Percentiles rank a stretch among this genome's conserved stretches.
phyloP scores from a whole-genome alignment of 2,329 filamentous ascomycete species.

The Microcera coccophila region DNA sequence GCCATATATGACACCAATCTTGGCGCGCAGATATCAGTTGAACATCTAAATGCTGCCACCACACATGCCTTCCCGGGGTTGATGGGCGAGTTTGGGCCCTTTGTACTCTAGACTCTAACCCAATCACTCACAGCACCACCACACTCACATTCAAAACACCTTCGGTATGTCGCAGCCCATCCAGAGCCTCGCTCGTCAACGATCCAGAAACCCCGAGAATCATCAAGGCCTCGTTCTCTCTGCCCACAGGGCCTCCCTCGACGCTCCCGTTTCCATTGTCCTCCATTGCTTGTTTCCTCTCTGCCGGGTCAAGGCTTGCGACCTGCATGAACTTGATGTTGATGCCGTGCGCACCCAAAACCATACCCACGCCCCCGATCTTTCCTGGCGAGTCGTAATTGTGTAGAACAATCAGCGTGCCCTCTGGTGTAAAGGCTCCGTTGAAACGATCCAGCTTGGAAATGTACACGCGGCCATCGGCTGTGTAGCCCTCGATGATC shows the following conservation, averaged over 20 bases:
- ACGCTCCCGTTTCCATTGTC: conserved; percentile 9
- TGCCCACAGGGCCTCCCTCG: conserved; percentile 21
- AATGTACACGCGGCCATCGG: conserved; percentile 62
- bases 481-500: conserved; percentile 63
- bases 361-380: conserved; percentile 72
- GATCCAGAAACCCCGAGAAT: conserved; percentile 69
- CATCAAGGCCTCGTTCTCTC: conserved; percentile 70
- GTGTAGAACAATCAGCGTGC: conserved; percentile 71
- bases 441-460: conserved; percentile 69
- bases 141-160: conserved; percentile 55
- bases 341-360: conserved; percentile 65
- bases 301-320: conserved; percentile 43
- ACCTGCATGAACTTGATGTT: conserved; percentile 83
- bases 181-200: conserved; percentile 54
- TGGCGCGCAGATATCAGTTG: no score
- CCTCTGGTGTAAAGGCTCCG: conserved; percentile 68
- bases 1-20: no score
- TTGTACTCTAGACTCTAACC: no score
- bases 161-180: conserved; percentile 45
- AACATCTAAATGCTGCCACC: no score
- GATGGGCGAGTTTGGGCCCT: no score
- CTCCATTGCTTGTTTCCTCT: conserved; percentile 11
- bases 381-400: conserved; percentile 81
- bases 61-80: no score
- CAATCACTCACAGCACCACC: conserved; percentile 43